phyloP scores from a whole-genome alignment of 1,139 yeast genomes.

The Geotrichum carabidarum region DNA sequence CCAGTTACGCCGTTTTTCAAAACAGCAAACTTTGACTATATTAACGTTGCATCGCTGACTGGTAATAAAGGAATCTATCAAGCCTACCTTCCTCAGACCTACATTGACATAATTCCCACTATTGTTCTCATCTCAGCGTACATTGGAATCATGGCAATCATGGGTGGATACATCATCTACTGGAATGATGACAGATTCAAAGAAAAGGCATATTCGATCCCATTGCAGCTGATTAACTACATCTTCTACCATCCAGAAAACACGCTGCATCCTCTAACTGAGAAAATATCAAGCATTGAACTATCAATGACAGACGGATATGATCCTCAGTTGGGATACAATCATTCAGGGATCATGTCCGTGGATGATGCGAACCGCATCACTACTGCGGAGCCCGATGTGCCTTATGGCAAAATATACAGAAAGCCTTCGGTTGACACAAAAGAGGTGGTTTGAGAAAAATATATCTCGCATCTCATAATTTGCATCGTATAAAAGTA shows the following conservation, averaged over 20 bases:
- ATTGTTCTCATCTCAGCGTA: conserved; percentile 7
- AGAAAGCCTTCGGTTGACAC: neutral
- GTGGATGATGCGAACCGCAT: conserved; percentile 16
- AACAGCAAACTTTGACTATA: conserved; percentile 3
- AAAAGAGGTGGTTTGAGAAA: neutral
- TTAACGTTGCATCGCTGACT: conserved; percentile 16
- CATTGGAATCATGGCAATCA: neutral
- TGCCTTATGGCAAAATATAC: conserved; percentile 15
- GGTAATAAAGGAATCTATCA: conserved; percentile 5
- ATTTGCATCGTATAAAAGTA: conserved; percentile 12
- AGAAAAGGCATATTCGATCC: conserved; percentile 15
- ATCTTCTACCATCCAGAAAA: conserved; percentile 13
- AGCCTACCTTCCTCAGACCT: conserved; percentile 13
- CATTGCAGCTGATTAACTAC: conserved; percentile 14
- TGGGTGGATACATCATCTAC: neutral
- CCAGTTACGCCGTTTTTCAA: conserved; percentile 18
- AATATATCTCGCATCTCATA: neutral
- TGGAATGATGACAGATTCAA: conserved; percentile 9
- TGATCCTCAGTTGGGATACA: conserved; percentile 18
- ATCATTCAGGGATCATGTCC: conserved; percentile 17
- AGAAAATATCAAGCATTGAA: conserved; percentile 6
- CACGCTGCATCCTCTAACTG: conserved; percentile 11
- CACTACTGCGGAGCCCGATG: conserved; percentile 16
- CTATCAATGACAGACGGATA: conserved; percentile 18
- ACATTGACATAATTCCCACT: conserved; percentile 14